Conservation (phyloP, 2,329 filamentous ascomycete species). For the Phialophora chinensis region DNA sequence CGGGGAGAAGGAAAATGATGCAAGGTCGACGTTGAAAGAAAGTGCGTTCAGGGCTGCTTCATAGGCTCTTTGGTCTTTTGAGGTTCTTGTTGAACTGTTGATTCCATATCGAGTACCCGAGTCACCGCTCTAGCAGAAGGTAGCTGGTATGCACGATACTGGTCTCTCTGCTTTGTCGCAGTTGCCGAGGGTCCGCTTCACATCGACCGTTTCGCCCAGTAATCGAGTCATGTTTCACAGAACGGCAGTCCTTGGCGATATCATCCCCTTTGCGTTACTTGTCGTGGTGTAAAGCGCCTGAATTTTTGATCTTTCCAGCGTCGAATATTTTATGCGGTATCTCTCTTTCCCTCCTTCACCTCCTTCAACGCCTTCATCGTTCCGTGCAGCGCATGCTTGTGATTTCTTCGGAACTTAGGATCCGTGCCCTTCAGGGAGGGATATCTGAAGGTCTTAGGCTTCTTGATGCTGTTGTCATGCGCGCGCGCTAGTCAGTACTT, state of each 20-base stretch:
- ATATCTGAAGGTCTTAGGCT: constrained; percentile 99
- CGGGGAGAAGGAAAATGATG: neutral
- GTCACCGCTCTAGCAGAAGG: neutral
- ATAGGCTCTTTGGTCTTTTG: neutral
- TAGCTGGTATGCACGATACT: neutral
- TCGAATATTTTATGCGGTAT: constrained; percentile 67
- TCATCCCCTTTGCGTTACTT: neutral
- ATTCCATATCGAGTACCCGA: neutral
- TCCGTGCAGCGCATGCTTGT: constrained; percentile 99
- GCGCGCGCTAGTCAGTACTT: constrained; percentile 22
- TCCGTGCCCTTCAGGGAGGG: constrained; percentile 98
- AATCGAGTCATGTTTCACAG: neutral
- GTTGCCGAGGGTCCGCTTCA: neutral
- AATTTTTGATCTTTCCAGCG: neutral
- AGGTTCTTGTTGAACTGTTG: neutral
- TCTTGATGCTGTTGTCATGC: constrained; percentile 82
- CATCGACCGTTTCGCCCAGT: neutral
- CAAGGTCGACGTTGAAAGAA: neutral
- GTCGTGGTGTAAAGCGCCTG: neutral
- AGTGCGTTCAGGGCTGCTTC: neutral
- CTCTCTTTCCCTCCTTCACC: constrained; percentile 93
- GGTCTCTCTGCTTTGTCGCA: neutral
- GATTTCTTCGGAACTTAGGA: constrained; percentile 99
- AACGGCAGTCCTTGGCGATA: neutral
- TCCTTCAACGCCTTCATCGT: constrained; percentile 99